Percentiles rank a stretch among this genome's conserved stretches.
These are phyloP conservation scores for Neobulgaria alba DNA, from an alignment of 2,329 filamentous ascomycete genomes.

Conservation along the genomic window DNA sequence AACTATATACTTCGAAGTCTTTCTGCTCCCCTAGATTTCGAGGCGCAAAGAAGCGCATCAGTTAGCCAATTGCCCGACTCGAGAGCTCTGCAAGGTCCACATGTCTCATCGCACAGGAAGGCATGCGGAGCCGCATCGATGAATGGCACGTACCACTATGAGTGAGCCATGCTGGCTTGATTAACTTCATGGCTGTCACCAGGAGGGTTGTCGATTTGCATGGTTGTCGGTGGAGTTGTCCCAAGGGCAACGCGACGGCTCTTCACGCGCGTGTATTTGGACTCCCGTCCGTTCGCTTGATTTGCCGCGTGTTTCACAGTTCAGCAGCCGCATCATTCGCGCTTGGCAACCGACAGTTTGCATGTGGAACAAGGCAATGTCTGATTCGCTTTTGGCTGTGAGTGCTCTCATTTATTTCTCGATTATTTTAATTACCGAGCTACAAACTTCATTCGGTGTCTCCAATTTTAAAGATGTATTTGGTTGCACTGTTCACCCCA, in stretches of 20 bases:
- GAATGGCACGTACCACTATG: constrained; percentile 62
- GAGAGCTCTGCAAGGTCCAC: neutral
- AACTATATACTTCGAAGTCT: constrained; percentile 97
- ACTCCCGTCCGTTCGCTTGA: neutral
- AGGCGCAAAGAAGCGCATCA: constrained; percentile 21
- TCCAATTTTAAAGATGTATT: constrained; percentile 47
- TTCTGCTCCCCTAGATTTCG: constrained; percentile 72
- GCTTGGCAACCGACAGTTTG: neutral
- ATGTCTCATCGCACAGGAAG: neutral
- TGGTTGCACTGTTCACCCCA: constrained; percentile 53
- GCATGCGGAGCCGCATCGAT: constrained; percentile 1
- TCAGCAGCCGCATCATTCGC: too few relatives aligned
- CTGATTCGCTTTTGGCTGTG: neutral
- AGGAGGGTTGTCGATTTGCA: constrained; percentile 20
- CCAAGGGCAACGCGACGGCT: constrained; percentile 15
- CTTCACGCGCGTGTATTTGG: constrained; percentile 1
- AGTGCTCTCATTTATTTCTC: neutral
- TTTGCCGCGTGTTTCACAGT: neutral
- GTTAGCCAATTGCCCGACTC: constrained; percentile 19
- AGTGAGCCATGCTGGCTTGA: constrained; percentile 92
- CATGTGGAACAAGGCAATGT: neutral
- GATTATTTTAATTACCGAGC: constrained; percentile 4
- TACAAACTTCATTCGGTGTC: constrained; percentile 19
- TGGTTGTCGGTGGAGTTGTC: constrained; percentile 16
- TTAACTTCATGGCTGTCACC: constrained; percentile 60